Evolutionary conservation across 2,329 filamentous ascomycete genomes (phyloP).

Genomic region (Exophiala viscosa): DNA sequence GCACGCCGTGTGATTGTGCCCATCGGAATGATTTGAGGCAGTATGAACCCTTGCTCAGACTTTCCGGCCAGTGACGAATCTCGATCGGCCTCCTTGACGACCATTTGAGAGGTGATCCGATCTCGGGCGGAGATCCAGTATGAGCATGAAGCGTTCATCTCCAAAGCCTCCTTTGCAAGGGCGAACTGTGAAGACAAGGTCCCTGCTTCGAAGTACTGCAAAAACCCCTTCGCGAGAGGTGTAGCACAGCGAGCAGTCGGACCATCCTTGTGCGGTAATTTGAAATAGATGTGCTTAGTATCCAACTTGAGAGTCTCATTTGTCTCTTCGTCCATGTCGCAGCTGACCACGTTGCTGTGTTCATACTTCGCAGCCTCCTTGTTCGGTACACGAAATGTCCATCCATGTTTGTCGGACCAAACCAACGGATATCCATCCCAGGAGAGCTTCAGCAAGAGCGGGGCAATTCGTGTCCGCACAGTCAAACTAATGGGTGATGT

Average conservation of each 20-base stretch:
- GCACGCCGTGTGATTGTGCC: constrained; percentile 91
- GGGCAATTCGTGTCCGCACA: constrained; percentile 82
- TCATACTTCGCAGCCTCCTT: constrained; percentile 62
- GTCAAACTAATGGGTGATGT: constrained; percentile 67
- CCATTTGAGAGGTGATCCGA: constrained; percentile 90
- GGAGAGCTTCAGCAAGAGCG: constrained; percentile 73
- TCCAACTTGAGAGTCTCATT: constrained; percentile 66
- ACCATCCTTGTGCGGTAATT: constrained; percentile 94
- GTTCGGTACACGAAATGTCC: constrained; percentile 77
- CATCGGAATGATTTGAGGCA: constrained; percentile 97
- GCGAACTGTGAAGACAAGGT: constrained; percentile 80
- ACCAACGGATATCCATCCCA: constrained; percentile 89
- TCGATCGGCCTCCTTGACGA: constrained; percentile 72
- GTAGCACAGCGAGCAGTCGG: constrained; percentile 78
- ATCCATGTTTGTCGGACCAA: constrained; percentile 91
- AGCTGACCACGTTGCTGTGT: constrained; percentile 67
- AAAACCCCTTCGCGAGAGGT: constrained; percentile 86
- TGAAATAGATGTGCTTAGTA: constrained; percentile 68
- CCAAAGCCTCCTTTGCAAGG: constrained; percentile 88
- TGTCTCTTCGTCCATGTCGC: constrained; percentile 73
- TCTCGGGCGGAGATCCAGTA: constrained; percentile 98
- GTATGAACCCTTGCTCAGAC: constrained; percentile 69
- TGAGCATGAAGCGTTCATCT: constrained; percentile 98
- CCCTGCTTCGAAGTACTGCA: constrained; percentile 86
- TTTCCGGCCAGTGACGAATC: constrained; percentile 26